Evolutionary conservation across 352 stramenopile species (phyloP).

Genomic region (Aphanomyces stellatus): DNA sequence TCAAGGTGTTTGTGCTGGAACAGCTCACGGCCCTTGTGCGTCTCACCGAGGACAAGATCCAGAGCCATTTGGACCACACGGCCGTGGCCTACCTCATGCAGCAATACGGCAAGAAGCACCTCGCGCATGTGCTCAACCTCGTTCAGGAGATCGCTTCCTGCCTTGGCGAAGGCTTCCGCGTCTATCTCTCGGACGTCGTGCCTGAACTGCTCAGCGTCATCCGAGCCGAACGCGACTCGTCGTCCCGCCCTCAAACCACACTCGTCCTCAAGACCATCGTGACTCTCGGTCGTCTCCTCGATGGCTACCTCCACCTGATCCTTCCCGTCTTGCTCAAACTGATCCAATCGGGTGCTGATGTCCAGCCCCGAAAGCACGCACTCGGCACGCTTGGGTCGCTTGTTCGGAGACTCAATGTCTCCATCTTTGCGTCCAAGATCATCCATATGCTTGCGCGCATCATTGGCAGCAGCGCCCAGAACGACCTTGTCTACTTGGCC

Average conservation of each 20-base stretch:
- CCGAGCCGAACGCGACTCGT: conserved; percentile 60
- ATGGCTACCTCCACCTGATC: conserved; percentile 80
- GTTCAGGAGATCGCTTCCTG: conserved; percentile 89
- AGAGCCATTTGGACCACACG: conserved; percentile 79
- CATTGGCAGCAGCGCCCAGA: conserved; percentile 50
- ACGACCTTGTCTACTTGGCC: conserved; percentile 74
- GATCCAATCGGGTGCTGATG: conserved; percentile 74
- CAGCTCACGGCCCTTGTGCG: conserved; percentile 94
- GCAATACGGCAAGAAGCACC: conserved; percentile 86
- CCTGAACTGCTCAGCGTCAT: conserved; percentile 84
- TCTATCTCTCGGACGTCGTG: conserved; percentile 84
- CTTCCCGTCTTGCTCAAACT: conserved; percentile 73
- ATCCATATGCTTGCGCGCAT: conserved; percentile 84
- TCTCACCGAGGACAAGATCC: conserved; percentile 96
- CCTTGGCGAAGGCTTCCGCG: conserved; percentile 76
- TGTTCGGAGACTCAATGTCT: conserved; percentile 86
- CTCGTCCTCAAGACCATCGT: conserved; percentile 74
- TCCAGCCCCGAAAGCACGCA: conserved; percentile 73
- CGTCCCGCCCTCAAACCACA: conserved; percentile 55
- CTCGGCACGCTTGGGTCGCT: conserved; percentile 72
- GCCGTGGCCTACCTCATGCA: conserved; percentile 76
- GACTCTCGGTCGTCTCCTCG: conserved; percentile 58
- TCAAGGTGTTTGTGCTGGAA: conserved; percentile 94
- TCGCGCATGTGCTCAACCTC: conserved; percentile 95
- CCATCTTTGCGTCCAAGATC: conserved; percentile 83